Evolutionary conservation across 2,329 filamentous ascomycete genomes (phyloP), one percentile per base, ranked within the genome.

Genomic region (Purpureocillium takamizusanense): DNA sequence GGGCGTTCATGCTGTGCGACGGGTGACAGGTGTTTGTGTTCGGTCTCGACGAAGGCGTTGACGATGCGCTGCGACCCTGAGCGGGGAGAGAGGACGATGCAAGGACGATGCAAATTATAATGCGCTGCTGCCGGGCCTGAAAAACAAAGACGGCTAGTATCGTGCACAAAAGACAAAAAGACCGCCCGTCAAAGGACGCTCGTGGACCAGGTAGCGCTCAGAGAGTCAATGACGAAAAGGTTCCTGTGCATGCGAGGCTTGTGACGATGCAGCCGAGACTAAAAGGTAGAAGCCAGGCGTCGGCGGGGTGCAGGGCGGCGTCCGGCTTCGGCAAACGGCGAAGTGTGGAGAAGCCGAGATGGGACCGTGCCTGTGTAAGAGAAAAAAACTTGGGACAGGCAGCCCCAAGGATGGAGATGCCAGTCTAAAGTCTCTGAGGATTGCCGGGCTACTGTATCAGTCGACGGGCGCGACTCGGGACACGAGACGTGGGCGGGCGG

Each of bases 1-100:
- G 51, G 42, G 60, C 56, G 48, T 65, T 53, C 57, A 64, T 59
- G 28, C 10, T 25, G 21, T 25, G 21, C 21, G 21, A 25, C 10
- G 21, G 28, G 4, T 12, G 28, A n/a, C n/a, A n/a, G n/a, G n/a
- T n/a, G 7, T 14, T 12, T 12, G 4, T 30, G 28, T 30, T 7
- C n/a, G 28, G 6, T 12, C 7, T 6, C 6, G n/a, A 12, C n/a
- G 28, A 7, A 6, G 12, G 28, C 12, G 28, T 7, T 25, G 21
- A 25, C 21, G 28, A 30, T 30, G 28, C 7, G 28, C 11, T 30
- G 7, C 28, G 12, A 12, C n/a, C 6, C 11, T 12, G 28, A 12
- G 28, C 7, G 12, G 6, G n/a, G 13, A 6, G 28, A 10, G 21
- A 25, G 21, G 21, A n/a, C n/a, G n/a, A n/a, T n/a, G n/a, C n/a